A percentile compares a stretch with the other conserved stretches of the same genome.
Conservation (phyloP, 225 moss, liverwort and hornwort species). For the Polytrichum formosum region DNA sequence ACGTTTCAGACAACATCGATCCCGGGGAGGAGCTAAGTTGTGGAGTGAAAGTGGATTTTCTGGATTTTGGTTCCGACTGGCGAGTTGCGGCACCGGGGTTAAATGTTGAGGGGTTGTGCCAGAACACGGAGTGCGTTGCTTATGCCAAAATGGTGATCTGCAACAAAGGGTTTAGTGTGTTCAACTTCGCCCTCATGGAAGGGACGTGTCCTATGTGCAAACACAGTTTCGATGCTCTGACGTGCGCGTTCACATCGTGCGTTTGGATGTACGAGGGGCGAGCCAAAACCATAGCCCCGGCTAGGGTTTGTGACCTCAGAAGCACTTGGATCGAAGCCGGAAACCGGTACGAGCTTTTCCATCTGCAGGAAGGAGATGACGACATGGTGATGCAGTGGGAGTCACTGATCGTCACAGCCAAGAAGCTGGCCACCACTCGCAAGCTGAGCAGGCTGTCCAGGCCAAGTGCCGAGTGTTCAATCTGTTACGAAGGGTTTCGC, state of each 20-base stretch:
- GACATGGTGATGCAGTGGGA: not conserved
- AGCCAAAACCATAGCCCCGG: not conserved
- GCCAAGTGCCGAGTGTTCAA: not conserved
- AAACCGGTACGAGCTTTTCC: not conserved
- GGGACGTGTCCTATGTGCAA: not conserved
- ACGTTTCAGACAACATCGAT: too few species aligned
- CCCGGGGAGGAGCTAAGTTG: too few species aligned
- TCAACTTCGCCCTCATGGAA: not conserved
- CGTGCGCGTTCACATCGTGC: constrained; percentile 1
- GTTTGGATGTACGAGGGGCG: constrained; percentile 3
- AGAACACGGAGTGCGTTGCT: not conserved
- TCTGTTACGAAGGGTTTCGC: not conserved
- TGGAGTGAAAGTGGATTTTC: not conserved
- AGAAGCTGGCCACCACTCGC: not conserved
- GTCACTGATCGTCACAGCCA: not conserved
- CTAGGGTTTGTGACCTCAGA: not conserved
- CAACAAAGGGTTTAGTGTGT: not conserved
- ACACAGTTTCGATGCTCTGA: not conserved
- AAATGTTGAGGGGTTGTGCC: not conserved
- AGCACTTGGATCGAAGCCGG: not conserved
- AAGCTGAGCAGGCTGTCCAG: not conserved
- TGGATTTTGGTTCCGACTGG: not conserved
- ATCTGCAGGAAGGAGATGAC: not conserved
- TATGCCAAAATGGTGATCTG: constrained; percentile 3
- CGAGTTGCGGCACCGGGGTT: not conserved